Base-by-base conservation (phyloP, 2,329 filamentous ascomycete species). In the Xylogone sp. region DNA sequence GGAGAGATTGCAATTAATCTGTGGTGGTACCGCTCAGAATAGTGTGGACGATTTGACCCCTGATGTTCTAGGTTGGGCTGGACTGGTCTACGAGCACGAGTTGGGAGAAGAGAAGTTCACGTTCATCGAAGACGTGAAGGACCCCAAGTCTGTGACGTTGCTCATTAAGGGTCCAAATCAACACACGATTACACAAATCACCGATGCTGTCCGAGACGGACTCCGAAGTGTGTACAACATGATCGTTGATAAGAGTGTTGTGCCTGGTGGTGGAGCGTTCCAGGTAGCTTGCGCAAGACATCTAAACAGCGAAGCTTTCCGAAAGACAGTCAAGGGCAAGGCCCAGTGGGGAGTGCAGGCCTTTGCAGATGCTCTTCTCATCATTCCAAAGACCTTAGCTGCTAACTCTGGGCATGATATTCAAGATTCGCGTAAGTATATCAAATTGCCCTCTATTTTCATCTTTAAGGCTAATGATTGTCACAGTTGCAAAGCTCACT, bases 81-180 rank as follows among this genome's bases (percentile, higher is more conserved):
- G 94, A 49, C 82, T 90, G 46, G 94, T 99, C 52, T 97, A 99
- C 69, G 94, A 99, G 76, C 93, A 99, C 72, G 90, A 93, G 62
- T 80, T 99, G 9, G 94, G 94, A 56, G 94, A 99, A 78, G 94
- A 99, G 78, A 99, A 99, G 77, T 99, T 90, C 76, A 99, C 94
- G 5, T 99, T 99, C 68, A 81, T 99, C 55, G 94, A 99, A 73
- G 94, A 99, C 63, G 94, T 99, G 65, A 97, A 97, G 79, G 91
- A 97, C 56, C 90, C 94, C 56, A 99, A 99, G 77, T 97, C 93
- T 1, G 94, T 99, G 45, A 99, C 94, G 16, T 78, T 99, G 27
- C 80, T 99, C 65, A 97, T 99, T 79, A 99, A 97, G 79, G 94
- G 94, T 21, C 94, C 94, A 57, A 99, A 99, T 73, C 79, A 86